Evolutionary conservation across 331 rosid species (phyloP).

Genomic region (Pyracantha coccinea): DNA sequence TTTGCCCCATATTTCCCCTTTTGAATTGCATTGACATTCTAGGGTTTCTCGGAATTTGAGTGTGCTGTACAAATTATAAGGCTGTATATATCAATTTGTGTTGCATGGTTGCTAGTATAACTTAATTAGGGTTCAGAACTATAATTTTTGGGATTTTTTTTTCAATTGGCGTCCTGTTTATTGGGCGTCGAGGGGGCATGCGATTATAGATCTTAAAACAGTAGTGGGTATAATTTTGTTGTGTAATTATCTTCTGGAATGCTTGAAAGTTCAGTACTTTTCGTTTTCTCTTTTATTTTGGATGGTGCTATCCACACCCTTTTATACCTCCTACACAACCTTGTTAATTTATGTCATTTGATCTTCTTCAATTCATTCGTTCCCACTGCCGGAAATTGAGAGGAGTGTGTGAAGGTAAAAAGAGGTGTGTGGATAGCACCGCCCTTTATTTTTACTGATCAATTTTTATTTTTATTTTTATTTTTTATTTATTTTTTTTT

Average conservation of each 20-base stretch:
- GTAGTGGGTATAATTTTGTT: not conserved
- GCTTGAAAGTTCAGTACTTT: not conserved
- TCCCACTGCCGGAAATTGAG: too few relatives aligned
- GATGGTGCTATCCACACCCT: too few relatives aligned
- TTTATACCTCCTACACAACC: too few relatives aligned
- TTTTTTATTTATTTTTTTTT: too few relatives aligned
- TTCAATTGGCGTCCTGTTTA: not conserved
- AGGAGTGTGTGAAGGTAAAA: too few relatives aligned
- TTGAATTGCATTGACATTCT: not conserved
- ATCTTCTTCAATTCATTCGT: too few relatives aligned
- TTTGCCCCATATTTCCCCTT: not conserved
- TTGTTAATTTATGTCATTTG: too few relatives aligned
- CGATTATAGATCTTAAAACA: not conserved
- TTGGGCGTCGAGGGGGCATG: not conserved
- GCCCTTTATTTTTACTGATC: not conserved
- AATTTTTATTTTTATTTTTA: too few relatives aligned
- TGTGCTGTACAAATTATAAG: not conserved
- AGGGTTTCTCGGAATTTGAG: not conserved
- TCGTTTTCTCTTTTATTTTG: not conserved
- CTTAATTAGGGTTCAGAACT: slow-evolving; percentile 5
- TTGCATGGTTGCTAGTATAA: not conserved
- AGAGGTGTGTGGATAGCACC: too few relatives aligned
- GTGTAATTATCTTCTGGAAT: not conserved
- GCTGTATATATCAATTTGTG: not conserved
- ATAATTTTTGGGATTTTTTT: not conserved